Conservation (phyloP, 192 early-diverging fungal genomes). For the Gaertneriomyces sp. region DNA sequence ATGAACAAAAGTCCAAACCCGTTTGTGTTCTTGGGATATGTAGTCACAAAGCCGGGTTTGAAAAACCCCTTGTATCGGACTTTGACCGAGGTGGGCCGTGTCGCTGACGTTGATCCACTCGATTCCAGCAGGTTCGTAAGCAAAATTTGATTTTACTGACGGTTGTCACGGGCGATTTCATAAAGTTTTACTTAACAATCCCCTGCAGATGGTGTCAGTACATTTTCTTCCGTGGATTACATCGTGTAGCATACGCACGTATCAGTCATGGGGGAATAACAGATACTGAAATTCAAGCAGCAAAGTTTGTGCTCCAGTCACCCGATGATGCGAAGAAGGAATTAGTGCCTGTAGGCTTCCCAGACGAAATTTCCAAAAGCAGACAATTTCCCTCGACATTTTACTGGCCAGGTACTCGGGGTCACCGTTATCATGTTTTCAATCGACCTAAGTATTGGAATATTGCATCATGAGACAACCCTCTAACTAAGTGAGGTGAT, state of each 20-base stretch:
- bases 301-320: constrained; percentile 10
- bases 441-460: neutral
- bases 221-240: constrained; percentile 18
- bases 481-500: too few relatives aligned
- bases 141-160: neutral
- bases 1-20: constrained; percentile 20
- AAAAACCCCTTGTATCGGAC: constrained; percentile 9
- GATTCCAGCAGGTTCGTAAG: constrained; percentile 12
- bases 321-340: neutral
- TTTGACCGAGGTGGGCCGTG: neutral
- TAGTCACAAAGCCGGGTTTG: constrained; percentile 13
- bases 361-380: neutral
- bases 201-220: constrained; percentile 21
- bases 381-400: constrained; percentile 9
- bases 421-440: constrained; percentile 23
- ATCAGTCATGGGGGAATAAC: constrained; percentile 13
- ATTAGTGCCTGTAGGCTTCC: too few relatives aligned
- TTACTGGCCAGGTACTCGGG: neutral
- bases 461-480: neutral
- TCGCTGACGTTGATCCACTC: constrained; percentile 9
- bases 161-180: neutral
- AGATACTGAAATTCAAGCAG: constrained; percentile 22
- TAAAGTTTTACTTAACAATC: neutral
- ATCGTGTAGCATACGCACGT: constrained; percentile 19
- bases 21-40: constrained; percentile 24